These are phyloP conservation scores for Raffaelea albimanens DNA, from an alignment of 2,329 filamentous ascomycete species.

Conservation along the genomic window DNA sequence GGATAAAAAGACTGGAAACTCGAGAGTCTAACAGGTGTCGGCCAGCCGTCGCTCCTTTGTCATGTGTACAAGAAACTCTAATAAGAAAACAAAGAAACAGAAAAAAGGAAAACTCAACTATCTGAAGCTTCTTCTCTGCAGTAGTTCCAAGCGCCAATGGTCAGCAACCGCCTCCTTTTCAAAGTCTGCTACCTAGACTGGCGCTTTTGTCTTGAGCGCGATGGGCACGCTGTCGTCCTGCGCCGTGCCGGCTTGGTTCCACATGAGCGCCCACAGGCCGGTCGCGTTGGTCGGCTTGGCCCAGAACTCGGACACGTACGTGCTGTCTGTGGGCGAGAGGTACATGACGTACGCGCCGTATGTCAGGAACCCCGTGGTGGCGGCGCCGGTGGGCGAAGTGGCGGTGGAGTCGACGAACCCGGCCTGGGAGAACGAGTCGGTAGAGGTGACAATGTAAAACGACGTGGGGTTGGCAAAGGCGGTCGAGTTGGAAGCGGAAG, in stretches of 20 bases:
- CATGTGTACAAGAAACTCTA: too few species aligned
- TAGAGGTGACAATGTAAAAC: constrained; percentile 1
- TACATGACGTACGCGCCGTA: constrained; percentile 7
- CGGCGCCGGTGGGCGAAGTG: not conserved
- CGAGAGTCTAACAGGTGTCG: too few species aligned
- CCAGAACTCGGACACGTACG: constrained; percentile 7
- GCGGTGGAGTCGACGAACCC: not conserved
- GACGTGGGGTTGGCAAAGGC: too few species aligned
- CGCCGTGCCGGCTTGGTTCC: constrained; percentile 6
- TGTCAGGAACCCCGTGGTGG: constrained; percentile 2
- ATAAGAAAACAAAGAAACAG: too few species aligned
- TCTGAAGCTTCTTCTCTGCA: too few species aligned
- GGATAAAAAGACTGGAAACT: too few species aligned
- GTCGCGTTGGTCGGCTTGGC: not conserved
- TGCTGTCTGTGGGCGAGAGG: not conserved
- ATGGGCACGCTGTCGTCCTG: not conserved
- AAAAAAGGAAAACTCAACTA: too few species aligned
- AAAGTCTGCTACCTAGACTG: too few species aligned
- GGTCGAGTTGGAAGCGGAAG: too few species aligned
- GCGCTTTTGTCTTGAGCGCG: not conserved
- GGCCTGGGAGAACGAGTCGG: not conserved
- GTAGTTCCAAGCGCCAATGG: too few species aligned
- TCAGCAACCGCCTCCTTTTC: too few species aligned
- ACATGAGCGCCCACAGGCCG: constrained; percentile 9
- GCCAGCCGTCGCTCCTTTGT: too few species aligned